Evolutionary conservation across 2,329 filamentous ascomycete species (phyloP), one percentile per base, ranked within the genome.

Genomic region (Fusarium pseudograminearum): DNA sequence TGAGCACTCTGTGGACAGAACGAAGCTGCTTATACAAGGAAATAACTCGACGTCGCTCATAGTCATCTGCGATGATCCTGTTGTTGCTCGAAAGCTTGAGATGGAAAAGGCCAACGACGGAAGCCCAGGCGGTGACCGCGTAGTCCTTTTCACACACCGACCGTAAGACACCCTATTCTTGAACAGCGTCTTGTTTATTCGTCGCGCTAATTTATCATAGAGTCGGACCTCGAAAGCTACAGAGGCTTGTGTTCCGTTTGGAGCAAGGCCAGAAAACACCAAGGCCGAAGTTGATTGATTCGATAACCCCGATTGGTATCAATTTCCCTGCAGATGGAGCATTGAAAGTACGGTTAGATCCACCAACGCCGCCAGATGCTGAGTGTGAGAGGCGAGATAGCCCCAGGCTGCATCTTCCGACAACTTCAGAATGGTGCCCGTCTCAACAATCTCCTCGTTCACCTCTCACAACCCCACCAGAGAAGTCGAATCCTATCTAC

Each of bases 111-210:
- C 6, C 2, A 7, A n/a, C 2, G 6, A 31, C 1, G 6, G 10
- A 1, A 34, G 15, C n/a, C 10, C 6, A 7, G 9, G 15, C 3
- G 6, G 3, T 5, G 20, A 31, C 12, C 53, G 24, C 5, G 4
- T 5, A 5, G 9, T 50, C 2, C 7, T 44, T 5, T 58, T 45
- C n/a, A 54, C 38, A 3, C 20, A 54, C n/a, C 38, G 34, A 15
- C 56, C 56, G 56, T 58, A 31, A 36, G 47, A 42, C 12, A 12
- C 7, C 3, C 3, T 7, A 15, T 7, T 4, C n/a, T 16, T 0
- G 7, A n/a, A 7, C 9, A 7, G 28, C 28, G 3, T 20, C 2
- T 38, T 15, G 5, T 36, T 5, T n/a, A 11, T 2, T 1, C 3
- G 0, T 16, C 16, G 7, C 5, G 3, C 26, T 44, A 18, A 42